These are phyloP conservation scores for Saccharomycopsis sp. DNA, from an alignment of 805 yeast genomes.

Conservation along the genomic window DNA sequence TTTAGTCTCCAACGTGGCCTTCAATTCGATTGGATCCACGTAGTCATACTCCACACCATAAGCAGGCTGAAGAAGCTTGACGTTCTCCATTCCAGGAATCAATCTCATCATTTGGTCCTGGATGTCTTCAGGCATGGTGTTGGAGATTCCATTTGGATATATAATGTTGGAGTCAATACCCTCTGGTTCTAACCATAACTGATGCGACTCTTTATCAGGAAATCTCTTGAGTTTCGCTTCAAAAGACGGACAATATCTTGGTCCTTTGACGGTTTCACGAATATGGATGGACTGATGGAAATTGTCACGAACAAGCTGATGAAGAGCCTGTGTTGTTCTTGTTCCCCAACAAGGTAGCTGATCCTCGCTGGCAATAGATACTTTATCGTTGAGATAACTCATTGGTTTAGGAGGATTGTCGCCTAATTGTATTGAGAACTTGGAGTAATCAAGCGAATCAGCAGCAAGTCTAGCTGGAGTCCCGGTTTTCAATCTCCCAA, in stretches of 20 bases:
- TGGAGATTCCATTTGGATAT: conserved; percentile 94
- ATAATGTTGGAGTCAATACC: conserved; percentile 82
- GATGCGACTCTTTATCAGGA: conserved; percentile 66
- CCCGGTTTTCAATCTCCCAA: conserved; percentile 93
- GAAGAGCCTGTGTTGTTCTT: conserved; percentile 67
- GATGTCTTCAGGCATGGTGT: conserved; percentile 93
- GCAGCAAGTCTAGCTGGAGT: conserved; percentile 88
- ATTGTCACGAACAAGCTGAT: conserved; percentile 60
- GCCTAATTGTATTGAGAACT: conserved; percentile 66
- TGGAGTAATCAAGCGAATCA: conserved; percentile 59
- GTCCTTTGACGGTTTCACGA: conserved; percentile 90
- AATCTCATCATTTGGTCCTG: conserved; percentile 67
- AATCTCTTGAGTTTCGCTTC: conserved; percentile 84
- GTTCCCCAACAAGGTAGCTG: conserved; percentile 75
- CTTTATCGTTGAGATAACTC: conserved; percentile 73
- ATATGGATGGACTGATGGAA: conserved; percentile 84
- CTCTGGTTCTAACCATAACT: conserved; percentile 95
- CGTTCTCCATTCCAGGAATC: conserved; percentile 87
- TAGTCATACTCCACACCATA: conserved; percentile 99
- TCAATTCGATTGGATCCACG: conserved; percentile 86
- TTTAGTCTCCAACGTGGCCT: conserved; percentile 75
- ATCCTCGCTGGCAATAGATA: conserved; percentile 44
- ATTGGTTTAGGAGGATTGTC: conserved; percentile 85
- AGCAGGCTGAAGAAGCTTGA: conserved; percentile 87
- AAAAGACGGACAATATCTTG: conserved; percentile 94